Percentiles rank a stretch among this genome's conserved stretches.
phyloP scores from a whole-genome alignment of 352 stramenopile species.

The Blastocystis sp. region DNA sequence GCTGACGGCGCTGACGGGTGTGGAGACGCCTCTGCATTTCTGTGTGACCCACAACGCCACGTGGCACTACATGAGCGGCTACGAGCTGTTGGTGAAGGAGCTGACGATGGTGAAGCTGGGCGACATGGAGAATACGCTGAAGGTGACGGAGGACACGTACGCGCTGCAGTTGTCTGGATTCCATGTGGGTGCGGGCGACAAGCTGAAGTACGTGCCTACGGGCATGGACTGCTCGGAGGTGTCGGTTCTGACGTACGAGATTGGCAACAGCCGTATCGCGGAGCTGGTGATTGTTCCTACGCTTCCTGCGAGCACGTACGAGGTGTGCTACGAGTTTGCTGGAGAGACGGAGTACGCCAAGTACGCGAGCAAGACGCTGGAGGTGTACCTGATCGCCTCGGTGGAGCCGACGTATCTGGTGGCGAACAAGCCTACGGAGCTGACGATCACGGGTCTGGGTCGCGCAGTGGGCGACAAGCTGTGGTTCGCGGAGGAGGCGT shows the following conservation, averaged over 20 bases:
- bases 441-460: not conserved
- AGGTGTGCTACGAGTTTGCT: conserved; percentile 41
- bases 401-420: not conserved
- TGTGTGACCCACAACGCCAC: not conserved
- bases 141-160: conserved; percentile 4
- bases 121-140: conserved; percentile 1
- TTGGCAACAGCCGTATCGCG: not conserved
- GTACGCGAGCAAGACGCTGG: conserved; percentile 41
- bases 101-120: not conserved
- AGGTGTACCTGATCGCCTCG: conserved; percentile 27
- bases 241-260: not conserved
- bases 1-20: not conserved
- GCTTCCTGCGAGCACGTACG: not conserved
- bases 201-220: conserved; percentile 4
- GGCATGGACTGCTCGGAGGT: not conserved
- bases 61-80: not conserved
- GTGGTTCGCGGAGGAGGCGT: conserved; percentile 17
- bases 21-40: conserved; percentile 1
- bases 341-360: conserved; percentile 35
- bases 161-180: not conserved
- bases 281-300: not conserved
- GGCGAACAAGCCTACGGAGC: not conserved
- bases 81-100: conserved; percentile 28
- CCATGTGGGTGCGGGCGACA: conserved; percentile 34
- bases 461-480: conserved; percentile 8